A percentile compares a stretch with the other conserved stretches of the same genome.
Conservation (phyloP, 257 asterid genomes). For the Gentiana macrophylla region DNA sequence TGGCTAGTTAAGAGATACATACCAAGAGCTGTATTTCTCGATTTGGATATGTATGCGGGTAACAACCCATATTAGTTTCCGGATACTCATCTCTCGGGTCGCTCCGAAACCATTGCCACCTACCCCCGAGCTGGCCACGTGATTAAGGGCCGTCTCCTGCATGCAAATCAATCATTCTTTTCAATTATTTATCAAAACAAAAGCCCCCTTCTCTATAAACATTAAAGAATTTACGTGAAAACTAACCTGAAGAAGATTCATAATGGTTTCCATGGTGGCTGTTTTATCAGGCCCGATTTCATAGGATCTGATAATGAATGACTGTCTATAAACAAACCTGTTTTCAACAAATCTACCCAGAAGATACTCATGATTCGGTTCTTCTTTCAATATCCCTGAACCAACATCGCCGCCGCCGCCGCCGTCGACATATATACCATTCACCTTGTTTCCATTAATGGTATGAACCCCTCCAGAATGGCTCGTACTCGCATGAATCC, state of each 20-base stretch:
- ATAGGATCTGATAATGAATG: constrained; percentile 76
- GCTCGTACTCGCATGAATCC: constrained; percentile 14
- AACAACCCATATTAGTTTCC: constrained; percentile 83
- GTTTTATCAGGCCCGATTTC: constrained; percentile 91
- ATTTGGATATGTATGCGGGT: constrained; percentile 61
- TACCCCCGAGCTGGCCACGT: constrained; percentile 65
- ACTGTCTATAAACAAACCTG: constrained; percentile 52
- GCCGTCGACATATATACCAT: constrained; percentile 35
- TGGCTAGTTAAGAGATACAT: neutral
- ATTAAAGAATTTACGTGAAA: neutral
- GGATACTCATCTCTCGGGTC: constrained; percentile 70
- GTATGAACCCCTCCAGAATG: constrained; percentile 16
- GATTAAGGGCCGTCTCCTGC: constrained; percentile 86
- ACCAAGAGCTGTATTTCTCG: constrained; percentile 74
- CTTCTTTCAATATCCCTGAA: constrained; percentile 9
- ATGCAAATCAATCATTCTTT: neutral
- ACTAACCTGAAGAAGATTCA: constrained; percentile 81
- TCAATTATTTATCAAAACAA: too few species aligned
- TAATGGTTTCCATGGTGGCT: constrained; percentile 83
- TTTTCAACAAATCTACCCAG: constrained; percentile 54
- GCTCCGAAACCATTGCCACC: constrained; percentile 81
- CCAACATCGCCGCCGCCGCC: constrained; percentile 6
- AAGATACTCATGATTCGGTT: constrained; percentile 28
- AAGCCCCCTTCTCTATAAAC: neutral
- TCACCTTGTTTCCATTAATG: constrained; percentile 53